Evolutionary conservation across 1,284 basidiomycete species (phyloP).

Genomic region (Cryptococcus sp.): DNA sequence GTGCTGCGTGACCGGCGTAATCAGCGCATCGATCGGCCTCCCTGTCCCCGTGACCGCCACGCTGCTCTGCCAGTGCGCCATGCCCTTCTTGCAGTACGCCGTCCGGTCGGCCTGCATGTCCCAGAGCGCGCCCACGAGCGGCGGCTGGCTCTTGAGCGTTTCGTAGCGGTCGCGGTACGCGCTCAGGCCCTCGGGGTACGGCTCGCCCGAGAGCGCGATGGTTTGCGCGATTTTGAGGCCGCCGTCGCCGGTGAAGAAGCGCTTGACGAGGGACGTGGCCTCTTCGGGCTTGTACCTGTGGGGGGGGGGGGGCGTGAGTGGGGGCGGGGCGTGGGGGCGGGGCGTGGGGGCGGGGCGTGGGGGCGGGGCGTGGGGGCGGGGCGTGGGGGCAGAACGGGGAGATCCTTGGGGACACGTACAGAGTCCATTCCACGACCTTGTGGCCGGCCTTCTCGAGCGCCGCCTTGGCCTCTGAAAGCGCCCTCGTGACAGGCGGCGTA

Average conservation of each 20-base stretch:
- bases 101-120: slow-evolving; percentile 29
- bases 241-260: slow-evolving; percentile 41
- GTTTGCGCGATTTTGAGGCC: slow-evolving; percentile 34
- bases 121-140: slow-evolving; percentile 35
- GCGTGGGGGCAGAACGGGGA: no score
- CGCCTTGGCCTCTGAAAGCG: slow-evolving; percentile 58
- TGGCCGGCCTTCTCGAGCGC: slow-evolving; percentile 67
- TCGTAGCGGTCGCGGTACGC: slow-evolving; percentile 24
- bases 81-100: slow-evolving; percentile 26
- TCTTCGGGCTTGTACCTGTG: slow-evolving; percentile 18
- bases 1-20: slow-evolving; percentile 32
- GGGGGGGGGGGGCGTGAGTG: no score
- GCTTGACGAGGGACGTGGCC: slow-evolving; percentile 23
- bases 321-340: no score
- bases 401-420: slow-evolving; percentile 11
- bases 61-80: slow-evolving; percentile 36
- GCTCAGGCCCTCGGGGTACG: slow-evolving; percentile 30
- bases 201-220: slow-evolving; percentile 28
- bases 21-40: slow-evolving; percentile 39
- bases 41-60: slow-evolving; percentile 34
- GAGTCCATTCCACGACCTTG: slow-evolving; percentile 52
- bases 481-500: slow-evolving; percentile 66
- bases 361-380: no score
- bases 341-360: no score
- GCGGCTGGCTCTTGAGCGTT: slow-evolving; percentile 16